phyloP scores from a whole-genome alignment of 2,329 filamentous ascomycete species.

The Sporothrix dimorphospora region DNA sequence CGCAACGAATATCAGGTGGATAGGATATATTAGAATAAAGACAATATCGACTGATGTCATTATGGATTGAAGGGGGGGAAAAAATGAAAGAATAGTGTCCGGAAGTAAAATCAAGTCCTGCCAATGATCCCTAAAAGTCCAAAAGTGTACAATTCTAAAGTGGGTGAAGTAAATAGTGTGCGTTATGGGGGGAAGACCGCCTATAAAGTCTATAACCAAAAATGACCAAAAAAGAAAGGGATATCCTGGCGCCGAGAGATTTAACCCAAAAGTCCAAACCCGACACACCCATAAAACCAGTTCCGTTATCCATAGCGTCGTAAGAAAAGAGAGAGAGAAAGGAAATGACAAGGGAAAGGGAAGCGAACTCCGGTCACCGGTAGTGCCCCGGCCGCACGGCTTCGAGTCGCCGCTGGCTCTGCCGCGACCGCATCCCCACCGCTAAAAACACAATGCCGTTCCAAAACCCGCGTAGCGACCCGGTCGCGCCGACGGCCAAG shows the following conservation, averaged over 20 bases:
- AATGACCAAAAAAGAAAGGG: background rate
- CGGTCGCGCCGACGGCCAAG: slow-evolving; percentile 41
- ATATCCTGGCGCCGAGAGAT: slow-evolving; percentile 11
- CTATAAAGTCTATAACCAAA: slow-evolving; percentile 5
- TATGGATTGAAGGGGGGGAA: background rate
- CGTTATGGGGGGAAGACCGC: background rate
- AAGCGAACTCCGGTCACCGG: background rate
- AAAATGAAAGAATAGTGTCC: background rate
- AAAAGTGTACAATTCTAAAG: background rate
- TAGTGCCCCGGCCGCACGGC: background rate
- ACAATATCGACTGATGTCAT: background rate
- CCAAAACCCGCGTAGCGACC: slow-evolving; percentile 45
- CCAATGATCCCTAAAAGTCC: background rate
- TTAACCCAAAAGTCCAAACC: background rate
- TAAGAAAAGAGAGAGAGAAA: background rate
- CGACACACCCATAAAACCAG: background rate
- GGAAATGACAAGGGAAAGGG: background rate
- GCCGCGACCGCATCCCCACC: slow-evolving; percentile 42
- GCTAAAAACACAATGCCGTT: slow-evolving; percentile 45
- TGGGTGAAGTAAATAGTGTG: background rate
- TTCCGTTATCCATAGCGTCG: background rate
- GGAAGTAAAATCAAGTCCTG: background rate
- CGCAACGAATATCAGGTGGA: too few relatives aligned
- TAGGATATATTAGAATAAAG: background rate
- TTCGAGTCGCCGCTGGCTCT: slow-evolving; percentile 27